These are phyloP conservation scores for Penicillium alfredii DNA, from an alignment of 495 filamentous ascomycete species.

Conservation along the genomic window DNA sequence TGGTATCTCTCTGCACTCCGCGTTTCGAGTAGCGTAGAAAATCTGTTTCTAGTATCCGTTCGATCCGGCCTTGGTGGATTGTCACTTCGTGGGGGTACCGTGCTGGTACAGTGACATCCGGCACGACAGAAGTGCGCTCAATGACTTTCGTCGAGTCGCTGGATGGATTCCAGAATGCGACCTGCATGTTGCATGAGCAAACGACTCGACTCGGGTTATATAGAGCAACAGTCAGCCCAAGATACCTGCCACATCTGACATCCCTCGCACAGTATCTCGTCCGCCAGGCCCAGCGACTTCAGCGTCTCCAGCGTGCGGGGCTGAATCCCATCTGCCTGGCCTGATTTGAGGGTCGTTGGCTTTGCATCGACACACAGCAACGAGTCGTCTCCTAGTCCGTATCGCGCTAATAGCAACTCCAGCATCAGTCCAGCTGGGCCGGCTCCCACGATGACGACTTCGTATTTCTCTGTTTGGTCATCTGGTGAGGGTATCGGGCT, in stretches of 20 bases:
- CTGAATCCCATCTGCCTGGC: constrained; percentile 61
- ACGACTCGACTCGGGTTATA: too few relatives aligned
- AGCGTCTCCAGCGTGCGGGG: constrained; percentile 62
- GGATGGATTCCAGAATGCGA: constrained; percentile 48
- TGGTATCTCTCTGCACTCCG: constrained; percentile 44
- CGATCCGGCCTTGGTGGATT: constrained; percentile 58
- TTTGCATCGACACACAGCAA: constrained; percentile 46
- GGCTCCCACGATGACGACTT: constrained; percentile 41
- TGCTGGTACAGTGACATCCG: constrained; percentile 41
- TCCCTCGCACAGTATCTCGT: constrained; percentile 34
- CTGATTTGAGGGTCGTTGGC: constrained; percentile 36
- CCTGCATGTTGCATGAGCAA: constrained; percentile 18
- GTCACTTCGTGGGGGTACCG: constrained; percentile 50
- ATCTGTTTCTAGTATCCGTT: constrained; percentile 55
- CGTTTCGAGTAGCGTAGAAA: constrained; percentile 43
- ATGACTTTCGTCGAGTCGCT: constrained; percentile 41
- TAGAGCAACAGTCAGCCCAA: too few relatives aligned
- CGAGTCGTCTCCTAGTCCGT: constrained; percentile 38
- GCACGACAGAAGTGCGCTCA: constrained; percentile 46
- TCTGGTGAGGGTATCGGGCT: constrained; percentile 11
- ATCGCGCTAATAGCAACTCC: constrained; percentile 41
- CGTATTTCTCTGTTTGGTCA: constrained; percentile 28
- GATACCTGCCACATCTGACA: constrained; percentile 35
- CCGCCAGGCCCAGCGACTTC: constrained; percentile 32
- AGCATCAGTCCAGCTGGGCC: constrained; percentile 47